phyloP scores from a whole-genome alignment of 306 rosid species.

The Rosa persica region DNA sequence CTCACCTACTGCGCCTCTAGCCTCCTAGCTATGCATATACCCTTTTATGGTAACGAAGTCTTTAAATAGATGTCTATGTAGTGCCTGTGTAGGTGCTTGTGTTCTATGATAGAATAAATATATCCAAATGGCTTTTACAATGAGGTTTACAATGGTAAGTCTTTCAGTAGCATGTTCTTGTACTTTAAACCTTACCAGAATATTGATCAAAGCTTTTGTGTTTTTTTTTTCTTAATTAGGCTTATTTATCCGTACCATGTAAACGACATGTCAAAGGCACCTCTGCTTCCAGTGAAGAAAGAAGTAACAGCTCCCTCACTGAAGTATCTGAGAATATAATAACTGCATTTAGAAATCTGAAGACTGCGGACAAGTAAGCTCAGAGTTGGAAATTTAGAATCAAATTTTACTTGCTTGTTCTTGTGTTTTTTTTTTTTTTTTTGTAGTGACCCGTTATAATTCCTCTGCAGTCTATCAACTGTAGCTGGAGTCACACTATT shows the following conservation, averaged over 20 bases:
- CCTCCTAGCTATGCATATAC: background rate
- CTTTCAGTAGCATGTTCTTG: background rate
- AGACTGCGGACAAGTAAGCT: slow-evolving; percentile 61
- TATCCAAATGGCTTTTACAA: background rate
- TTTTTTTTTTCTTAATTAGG: slow-evolving; percentile 39
- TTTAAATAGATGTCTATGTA: background rate
- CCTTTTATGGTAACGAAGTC: background rate
- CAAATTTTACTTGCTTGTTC: slow-evolving; percentile 4
- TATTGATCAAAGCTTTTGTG: slow-evolving; percentile 1
- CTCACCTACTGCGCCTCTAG: background rate
- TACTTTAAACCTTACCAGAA: background rate
- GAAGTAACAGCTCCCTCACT: slow-evolving; percentile 30
- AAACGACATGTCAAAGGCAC: slow-evolving; percentile 30
- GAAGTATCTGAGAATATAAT: slow-evolving; percentile 55
- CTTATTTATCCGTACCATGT: slow-evolving; percentile 49
- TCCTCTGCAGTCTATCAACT: background rate
- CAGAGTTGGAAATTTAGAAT: slow-evolving; percentile 6
- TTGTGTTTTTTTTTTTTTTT: background rate
- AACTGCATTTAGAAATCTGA: slow-evolving; percentile 63
- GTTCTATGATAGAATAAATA: background rate
- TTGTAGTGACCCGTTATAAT: background rate
- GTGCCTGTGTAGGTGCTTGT: background rate
- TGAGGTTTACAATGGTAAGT: background rate
- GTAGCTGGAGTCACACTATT: background rate
- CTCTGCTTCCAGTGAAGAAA: slow-evolving; percentile 32